Evolutionary conservation across 805 yeast species (phyloP).

Genomic region (Tetrapisispora fleetii): DNA sequence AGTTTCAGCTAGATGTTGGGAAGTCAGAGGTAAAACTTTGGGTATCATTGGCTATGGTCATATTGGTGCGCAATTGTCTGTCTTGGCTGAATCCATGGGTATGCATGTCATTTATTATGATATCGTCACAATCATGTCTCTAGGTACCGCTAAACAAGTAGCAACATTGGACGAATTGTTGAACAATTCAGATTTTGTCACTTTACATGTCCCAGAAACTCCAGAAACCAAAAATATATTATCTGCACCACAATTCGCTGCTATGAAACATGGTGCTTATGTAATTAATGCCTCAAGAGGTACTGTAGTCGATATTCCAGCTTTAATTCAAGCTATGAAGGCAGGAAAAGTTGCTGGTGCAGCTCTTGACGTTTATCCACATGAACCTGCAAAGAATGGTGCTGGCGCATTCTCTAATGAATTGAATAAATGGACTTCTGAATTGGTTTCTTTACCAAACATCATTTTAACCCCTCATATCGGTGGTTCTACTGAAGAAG

Average conservation of each 20-base stretch:
- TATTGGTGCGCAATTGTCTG: slow-evolving; percentile 94
- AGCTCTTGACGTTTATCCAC: slow-evolving; percentile 91
- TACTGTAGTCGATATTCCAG: slow-evolving; percentile 93
- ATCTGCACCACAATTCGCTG: slow-evolving; percentile 82
- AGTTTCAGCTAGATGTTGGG: slow-evolving; percentile 94
- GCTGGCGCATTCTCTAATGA: slow-evolving; percentile 61
- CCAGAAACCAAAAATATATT: slow-evolving; percentile 86
- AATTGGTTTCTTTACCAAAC: slow-evolving; percentile 72
- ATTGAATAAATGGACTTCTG: slow-evolving; percentile 76
- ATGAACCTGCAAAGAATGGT: slow-evolving; percentile 97
- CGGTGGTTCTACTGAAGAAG: slow-evolving; percentile 99
- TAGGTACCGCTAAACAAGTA: slow-evolving; percentile 95
- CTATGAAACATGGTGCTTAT: slow-evolving; percentile 94
- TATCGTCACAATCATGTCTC: slow-evolving; percentile 83
- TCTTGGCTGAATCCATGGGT: slow-evolving; percentile 95
- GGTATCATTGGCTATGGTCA: slow-evolving; percentile 98
- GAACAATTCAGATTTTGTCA: slow-evolving; percentile 72
- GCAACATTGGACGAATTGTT: slow-evolving; percentile 75
- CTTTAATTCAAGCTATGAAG: slow-evolving; percentile 83
- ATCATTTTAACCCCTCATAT: slow-evolving; percentile 93
- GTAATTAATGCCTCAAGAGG: slow-evolving; percentile 96
- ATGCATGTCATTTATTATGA: slow-evolving; percentile 94
- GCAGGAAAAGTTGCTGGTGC: slow-evolving; percentile 94
- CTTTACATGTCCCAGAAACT: slow-evolving; percentile 91
- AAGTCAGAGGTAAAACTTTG: slow-evolving; percentile 94